phyloP scores from a whole-genome alignment of 2,329 filamentous ascomycete species.

The Colletotrichum liriopes region DNA sequence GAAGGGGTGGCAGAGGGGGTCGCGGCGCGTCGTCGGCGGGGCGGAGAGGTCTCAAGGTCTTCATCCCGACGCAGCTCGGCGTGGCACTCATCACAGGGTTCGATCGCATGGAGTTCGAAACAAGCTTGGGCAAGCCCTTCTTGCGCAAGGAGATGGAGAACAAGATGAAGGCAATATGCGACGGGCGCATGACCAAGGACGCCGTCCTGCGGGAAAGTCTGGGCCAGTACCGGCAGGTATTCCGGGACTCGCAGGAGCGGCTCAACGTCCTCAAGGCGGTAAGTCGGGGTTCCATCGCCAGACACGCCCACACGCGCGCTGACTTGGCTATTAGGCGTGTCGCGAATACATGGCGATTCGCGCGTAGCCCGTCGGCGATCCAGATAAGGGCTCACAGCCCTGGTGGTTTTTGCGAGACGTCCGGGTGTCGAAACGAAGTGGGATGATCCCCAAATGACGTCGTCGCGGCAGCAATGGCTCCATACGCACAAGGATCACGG shows the following conservation, averaged over 20 bases:
- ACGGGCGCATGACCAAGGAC: slow-evolving; percentile 82
- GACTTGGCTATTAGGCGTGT: slow-evolving; percentile 59
- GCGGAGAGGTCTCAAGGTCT: slow-evolving; percentile 78
- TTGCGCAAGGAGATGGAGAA: slow-evolving; percentile 97
- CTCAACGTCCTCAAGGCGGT: slow-evolving; percentile 77
- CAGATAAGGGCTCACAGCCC: slow-evolving; percentile 40
- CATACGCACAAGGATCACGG: slow-evolving; percentile 39
- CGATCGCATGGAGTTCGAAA: slow-evolving; percentile 93
- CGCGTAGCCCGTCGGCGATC: slow-evolving; percentile 22
- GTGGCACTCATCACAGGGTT: slow-evolving; percentile 95
- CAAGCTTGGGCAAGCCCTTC: slow-evolving; percentile 95
- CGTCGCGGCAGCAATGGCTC: slow-evolving; percentile 20
- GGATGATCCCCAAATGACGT: slow-evolving; percentile 39
- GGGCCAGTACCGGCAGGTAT: slow-evolving; percentile 89
- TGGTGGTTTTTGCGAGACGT: slow-evolving; percentile 21
- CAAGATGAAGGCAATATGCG: slow-evolving; percentile 97
- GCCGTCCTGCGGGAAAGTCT: slow-evolving; percentile 87
- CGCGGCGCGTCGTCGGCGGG: slow-evolving; percentile 56
- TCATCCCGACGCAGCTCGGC: slow-evolving; percentile 92
- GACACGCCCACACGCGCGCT: slow-evolving; percentile 19
- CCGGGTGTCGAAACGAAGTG: slow-evolving; percentile 35
- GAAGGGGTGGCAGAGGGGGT: slow-evolving; percentile 60
- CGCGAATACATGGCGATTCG: slow-evolving; percentile 66
- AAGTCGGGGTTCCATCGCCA: slow-evolving; percentile 52
- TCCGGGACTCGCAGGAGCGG: slow-evolving; percentile 84